Evolutionary conservation across 2,329 filamentous ascomycete genomes (phyloP).

Genomic region (Aspergillus brunneoviolaceus): DNA sequence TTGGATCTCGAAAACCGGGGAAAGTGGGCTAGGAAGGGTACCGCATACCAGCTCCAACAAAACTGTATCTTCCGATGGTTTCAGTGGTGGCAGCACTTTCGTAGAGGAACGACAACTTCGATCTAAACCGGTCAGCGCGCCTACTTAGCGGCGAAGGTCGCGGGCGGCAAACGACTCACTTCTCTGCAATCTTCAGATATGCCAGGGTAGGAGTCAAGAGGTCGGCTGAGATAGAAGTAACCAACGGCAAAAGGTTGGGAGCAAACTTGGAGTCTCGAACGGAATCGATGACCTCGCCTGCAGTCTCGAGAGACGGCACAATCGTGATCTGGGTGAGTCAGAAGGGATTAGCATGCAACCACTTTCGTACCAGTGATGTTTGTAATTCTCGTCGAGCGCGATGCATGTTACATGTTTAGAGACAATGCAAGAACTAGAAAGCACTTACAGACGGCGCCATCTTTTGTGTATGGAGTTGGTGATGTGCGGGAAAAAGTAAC

Average conservation of each 20-base stretch:
- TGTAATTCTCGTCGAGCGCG: background rate
- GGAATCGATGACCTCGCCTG: constrained; percentile 56
- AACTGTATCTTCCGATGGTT: constrained; percentile 91
- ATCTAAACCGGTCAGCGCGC: constrained; percentile 38
- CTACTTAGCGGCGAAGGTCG: background rate
- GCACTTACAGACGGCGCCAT: constrained; percentile 33
- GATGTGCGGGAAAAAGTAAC: background rate
- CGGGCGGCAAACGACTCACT: constrained; percentile 50
- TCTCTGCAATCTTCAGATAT: constrained; percentile 84
- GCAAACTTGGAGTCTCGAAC: constrained; percentile 54
- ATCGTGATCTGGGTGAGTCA: constrained; percentile 46
- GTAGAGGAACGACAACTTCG: constrained; percentile 87
- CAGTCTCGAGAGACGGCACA: constrained; percentile 62
- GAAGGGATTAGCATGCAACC: constrained; percentile 7
- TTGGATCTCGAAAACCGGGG: background rate
- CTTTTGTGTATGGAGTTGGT: background rate
- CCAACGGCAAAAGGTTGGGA: constrained; percentile 79
- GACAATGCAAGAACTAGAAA: background rate
- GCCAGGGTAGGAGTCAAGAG: constrained; percentile 92
- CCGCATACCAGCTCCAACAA: constrained; percentile 72
- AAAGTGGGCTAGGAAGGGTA: background rate
- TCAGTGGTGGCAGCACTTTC: constrained; percentile 91
- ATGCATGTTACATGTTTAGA: background rate
- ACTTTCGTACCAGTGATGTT: constrained; percentile 4
- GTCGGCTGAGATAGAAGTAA: constrained; percentile 83